Evolutionary conservation across 805 yeast genomes (phyloP).

Genomic region (Suhomyces vadensis): DNA sequence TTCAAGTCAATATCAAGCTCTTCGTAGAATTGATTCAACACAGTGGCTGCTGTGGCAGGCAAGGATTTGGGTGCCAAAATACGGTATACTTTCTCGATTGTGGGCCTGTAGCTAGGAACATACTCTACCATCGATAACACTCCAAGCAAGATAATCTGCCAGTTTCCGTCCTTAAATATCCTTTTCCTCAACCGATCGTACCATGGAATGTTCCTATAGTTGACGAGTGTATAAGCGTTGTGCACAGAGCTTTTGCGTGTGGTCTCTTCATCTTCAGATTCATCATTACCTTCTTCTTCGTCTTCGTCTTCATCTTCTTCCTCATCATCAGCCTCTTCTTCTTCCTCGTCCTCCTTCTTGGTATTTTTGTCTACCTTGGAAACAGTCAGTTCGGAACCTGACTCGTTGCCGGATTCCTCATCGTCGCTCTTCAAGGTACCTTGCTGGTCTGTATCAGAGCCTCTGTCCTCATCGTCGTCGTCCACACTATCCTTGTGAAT

Average conservation of each 20-base stretch:
- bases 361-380: constrained; percentile 4
- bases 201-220: constrained; percentile 69
- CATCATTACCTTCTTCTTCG: constrained; percentile 19
- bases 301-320: constrained; percentile 11
- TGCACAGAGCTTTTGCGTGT: constrained; percentile 25
- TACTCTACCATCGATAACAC: constrained; percentile 61
- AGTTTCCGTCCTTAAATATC: constrained; percentile 77
- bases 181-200: constrained; percentile 72
- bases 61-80: constrained; percentile 57
- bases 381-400: constrained; percentile 17
- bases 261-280: constrained; percentile 23
- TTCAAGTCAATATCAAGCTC: constrained; percentile 54
- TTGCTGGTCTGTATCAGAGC: constrained; percentile 22
- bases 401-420: constrained; percentile 20
- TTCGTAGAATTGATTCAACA: constrained; percentile 55
- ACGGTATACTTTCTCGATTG: constrained; percentile 52
- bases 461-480: constrained; percentile 18
- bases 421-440: constrained; percentile 25
- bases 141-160: constrained; percentile 80
- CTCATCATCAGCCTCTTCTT: constrained; percentile 19
- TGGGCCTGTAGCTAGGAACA: constrained; percentile 52
- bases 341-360: constrained; percentile 14
- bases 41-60: constrained; percentile 50
- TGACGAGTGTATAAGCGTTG: constrained; percentile 50
- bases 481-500: constrained; percentile 29